Conservation (phyloP, 176 grass and related monocot species). For the Saccharum officinarum region DNA sequence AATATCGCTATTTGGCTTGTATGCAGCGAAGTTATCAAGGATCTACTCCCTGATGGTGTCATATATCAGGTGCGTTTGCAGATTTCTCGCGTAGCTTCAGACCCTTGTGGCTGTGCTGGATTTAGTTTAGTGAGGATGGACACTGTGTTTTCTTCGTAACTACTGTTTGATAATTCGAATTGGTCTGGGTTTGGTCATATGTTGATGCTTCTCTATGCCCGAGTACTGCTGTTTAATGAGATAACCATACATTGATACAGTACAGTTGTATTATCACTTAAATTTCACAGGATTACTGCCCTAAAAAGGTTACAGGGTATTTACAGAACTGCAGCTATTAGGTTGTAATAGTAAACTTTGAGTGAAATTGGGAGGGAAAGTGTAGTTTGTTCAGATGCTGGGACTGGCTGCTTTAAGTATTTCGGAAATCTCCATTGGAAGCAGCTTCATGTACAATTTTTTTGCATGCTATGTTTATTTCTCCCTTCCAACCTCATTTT, state of each 20-base stretch:
- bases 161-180: background rate
- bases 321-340: background rate
- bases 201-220: background rate
- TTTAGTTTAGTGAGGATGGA: background rate
- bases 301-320: background rate
- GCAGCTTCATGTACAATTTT: background rate
- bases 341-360: background rate
- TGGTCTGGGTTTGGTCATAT: background rate
- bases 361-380: background rate
- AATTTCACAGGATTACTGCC: background rate
- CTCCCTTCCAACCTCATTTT: background rate
- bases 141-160: background rate
- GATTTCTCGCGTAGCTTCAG: background rate
- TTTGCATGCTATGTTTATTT: background rate
- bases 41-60: constrained; percentile 70
- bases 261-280: background rate
- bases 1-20: background rate
- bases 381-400: background rate
- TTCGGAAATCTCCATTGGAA: background rate
- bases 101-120: background rate
- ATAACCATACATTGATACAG: background rate
- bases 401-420: background rate
- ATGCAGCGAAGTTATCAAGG: constrained; percentile 80
- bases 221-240: background rate
- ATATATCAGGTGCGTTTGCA: constrained; percentile 67